Conservation (phyloP, 345 rosid species). For the Euphorbia pulcherrima region DNA sequence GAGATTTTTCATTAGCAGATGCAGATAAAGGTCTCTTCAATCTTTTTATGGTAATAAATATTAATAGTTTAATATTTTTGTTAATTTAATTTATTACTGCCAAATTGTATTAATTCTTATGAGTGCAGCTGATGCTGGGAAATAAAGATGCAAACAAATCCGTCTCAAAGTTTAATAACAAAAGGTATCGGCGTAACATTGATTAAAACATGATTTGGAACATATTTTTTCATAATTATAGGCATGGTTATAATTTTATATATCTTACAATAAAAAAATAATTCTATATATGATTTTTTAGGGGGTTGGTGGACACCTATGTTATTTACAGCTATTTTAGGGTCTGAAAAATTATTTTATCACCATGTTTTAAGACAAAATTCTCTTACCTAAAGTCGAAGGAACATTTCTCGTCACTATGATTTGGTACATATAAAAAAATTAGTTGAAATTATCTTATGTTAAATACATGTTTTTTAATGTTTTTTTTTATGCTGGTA, state of each 20-base stretch:
- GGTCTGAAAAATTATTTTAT: conserved; percentile 67
- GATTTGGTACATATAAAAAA: conserved; percentile 54
- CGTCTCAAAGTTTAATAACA: conserved; percentile 41
- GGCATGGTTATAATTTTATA: too few relatives aligned
- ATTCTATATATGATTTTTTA: background rate
- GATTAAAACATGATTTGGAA: background rate
- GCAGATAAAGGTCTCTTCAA: conserved; percentile 61
- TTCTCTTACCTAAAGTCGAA: conserved; percentile 77
- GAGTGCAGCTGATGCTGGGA: conserved; percentile 55
- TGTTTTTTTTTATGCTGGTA: conserved; percentile 5
- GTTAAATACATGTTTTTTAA: too few relatives aligned
- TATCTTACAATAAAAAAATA: too few relatives aligned
- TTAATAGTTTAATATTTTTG: background rate
- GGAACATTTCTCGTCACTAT: conserved; percentile 80
- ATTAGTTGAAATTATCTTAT: too few relatives aligned
- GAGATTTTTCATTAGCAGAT: conserved; percentile 65
- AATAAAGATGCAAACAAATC: conserved; percentile 47
- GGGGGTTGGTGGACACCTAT: conserved; percentile 98
- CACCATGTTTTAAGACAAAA: conserved; percentile 72
- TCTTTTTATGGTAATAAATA: background rate
- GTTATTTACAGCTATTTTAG: conserved; percentile 64
- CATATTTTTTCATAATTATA: too few relatives aligned
- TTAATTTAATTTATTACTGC: too few relatives aligned
- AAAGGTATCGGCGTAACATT: conserved; percentile 40
- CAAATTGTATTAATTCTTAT: too few relatives aligned